phyloP scores from a whole-genome alignment of 2,329 filamentous ascomycete genomes.

The Colletotrichum plurivorum region DNA sequence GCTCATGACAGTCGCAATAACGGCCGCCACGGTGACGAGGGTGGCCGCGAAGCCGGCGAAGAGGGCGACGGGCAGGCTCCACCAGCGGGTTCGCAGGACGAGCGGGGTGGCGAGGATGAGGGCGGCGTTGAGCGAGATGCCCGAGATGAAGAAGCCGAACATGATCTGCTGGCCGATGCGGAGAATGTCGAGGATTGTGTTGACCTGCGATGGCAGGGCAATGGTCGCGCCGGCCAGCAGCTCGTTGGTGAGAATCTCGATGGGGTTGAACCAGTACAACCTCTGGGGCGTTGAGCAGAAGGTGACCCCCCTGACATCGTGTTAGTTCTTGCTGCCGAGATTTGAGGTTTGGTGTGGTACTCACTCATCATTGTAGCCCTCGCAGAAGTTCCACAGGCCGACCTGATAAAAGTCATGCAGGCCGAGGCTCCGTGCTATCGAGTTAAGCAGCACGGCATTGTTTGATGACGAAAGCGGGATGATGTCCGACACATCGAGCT shows the following conservation, averaged over 20 bases:
- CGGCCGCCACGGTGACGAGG: constrained; percentile 76
- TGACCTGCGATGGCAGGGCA: constrained; percentile 81
- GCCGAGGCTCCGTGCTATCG: constrained; percentile 86
- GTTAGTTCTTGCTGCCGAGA: constrained; percentile 61
- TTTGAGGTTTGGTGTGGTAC: constrained; percentile 42
- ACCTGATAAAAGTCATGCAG: constrained; percentile 96
- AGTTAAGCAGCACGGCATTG: constrained; percentile 80
- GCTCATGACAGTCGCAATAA: constrained; percentile 88
- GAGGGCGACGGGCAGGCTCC: constrained; percentile 77
- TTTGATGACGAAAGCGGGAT: constrained; percentile 84
- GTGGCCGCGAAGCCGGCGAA: constrained; percentile 78
- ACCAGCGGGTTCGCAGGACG: constrained; percentile 67
- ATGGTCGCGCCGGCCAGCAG: constrained; percentile 87
- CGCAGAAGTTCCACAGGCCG: constrained; percentile 92
- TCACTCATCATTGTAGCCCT: constrained; percentile 80
- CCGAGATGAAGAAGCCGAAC: constrained; percentile 88
- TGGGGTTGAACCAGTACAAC: constrained; percentile 93
- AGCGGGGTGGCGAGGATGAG: constrained; percentile 77
- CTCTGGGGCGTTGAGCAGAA: constrained; percentile 78
- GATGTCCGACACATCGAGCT: constrained; percentile 85
- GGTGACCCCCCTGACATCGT: constrained; percentile 74
- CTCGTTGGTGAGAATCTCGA: constrained; percentile 84
- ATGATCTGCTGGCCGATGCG: constrained; percentile 84
- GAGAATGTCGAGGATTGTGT: constrained; percentile 81
- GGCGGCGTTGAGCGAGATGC: constrained; percentile 77